phyloP scores from a whole-genome alignment of 2,329 filamentous ascomycete species.

The Epichloe scottii region DNA sequence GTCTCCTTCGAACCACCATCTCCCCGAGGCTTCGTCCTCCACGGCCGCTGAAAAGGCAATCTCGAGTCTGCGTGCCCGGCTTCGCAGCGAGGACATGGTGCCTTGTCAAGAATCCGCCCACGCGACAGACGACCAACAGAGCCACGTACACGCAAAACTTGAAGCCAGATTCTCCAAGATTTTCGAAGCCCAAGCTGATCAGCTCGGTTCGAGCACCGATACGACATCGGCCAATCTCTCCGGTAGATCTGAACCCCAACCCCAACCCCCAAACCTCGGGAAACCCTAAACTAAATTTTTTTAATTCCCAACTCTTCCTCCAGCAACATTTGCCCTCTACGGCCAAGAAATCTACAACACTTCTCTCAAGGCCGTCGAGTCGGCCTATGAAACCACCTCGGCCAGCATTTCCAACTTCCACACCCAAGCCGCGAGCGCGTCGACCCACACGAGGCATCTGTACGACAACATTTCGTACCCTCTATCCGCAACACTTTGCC shows the following conservation, averaged over 20 bases:
- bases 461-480: constrained; percentile 22
- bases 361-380: constrained; percentile 9
- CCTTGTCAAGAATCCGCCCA: neutral
- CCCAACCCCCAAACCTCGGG: neutral
- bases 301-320: neutral
- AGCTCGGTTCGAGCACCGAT: neutral
- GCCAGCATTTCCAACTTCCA: constrained; percentile 12
- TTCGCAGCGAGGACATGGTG: constrained; percentile 13
- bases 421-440: constrained; percentile 6
- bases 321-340: constrained; percentile 4
- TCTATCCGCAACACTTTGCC: constrained; percentile 19
- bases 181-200: neutral
- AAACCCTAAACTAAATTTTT: neutral
- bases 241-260: neutral
- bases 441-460: constrained; percentile 11
- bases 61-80: constrained; percentile 15
- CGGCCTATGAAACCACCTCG: constrained; percentile 13
- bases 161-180: constrained; percentile 11
- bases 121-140: neutral
- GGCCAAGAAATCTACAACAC: constrained; percentile 4
- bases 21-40: constrained; percentile 1
- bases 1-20: constrained; percentile 7
- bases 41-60: constrained; percentile 4
- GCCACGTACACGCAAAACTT: constrained; percentile 14
- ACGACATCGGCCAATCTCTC: neutral